Evolutionary conservation across 2,329 filamentous ascomycete genomes (phyloP).

Genomic region (Leptographium wingfieldii): DNA sequence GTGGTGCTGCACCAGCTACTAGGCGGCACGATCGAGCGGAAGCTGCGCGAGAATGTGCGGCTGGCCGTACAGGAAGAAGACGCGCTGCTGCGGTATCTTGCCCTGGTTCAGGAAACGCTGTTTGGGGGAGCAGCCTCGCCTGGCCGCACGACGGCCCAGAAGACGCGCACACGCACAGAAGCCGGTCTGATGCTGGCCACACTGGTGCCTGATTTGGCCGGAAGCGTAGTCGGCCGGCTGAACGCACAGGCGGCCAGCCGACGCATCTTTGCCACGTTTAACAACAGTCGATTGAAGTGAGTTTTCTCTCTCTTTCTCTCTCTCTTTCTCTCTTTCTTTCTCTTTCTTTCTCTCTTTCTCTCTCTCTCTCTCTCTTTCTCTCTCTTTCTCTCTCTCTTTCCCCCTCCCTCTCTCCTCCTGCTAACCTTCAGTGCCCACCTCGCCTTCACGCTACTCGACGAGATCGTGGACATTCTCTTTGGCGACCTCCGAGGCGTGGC

Average conservation of each 20-base stretch:
- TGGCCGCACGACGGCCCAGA: conserved; percentile 55
- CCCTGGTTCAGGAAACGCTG: conserved; percentile 59
- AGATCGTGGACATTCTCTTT: neutral
- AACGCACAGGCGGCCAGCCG: conserved; percentile 87
- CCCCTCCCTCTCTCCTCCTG: neutral
- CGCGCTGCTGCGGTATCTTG: conserved; percentile 62
- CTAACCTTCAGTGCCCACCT: neutral
- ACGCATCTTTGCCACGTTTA: conserved; percentile 79
- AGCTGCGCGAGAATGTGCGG: conserved; percentile 75
- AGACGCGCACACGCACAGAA: conserved; percentile 69
- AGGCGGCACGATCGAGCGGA: conserved; percentile 90
- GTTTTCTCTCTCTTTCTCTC: conserved; percentile 16
- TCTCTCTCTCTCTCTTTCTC: neutral
- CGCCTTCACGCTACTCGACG: neutral
- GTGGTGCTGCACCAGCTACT: conserved; percentile 93
- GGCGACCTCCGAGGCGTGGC: neutral
- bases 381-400: neutral
- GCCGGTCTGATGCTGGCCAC: conserved; percentile 82
- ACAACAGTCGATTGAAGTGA: conserved; percentile 83
- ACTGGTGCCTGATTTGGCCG: conserved; percentile 79
- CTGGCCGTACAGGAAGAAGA: conserved; percentile 72
- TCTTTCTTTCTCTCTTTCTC: neutral
- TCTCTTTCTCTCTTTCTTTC: neutral
- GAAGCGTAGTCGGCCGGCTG: conserved; percentile 79
- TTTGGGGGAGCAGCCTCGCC: conserved; percentile 29